phyloP scores from a whole-genome alignment of 768 basidiomycete species.

The Termitomyces titanicus region DNA sequence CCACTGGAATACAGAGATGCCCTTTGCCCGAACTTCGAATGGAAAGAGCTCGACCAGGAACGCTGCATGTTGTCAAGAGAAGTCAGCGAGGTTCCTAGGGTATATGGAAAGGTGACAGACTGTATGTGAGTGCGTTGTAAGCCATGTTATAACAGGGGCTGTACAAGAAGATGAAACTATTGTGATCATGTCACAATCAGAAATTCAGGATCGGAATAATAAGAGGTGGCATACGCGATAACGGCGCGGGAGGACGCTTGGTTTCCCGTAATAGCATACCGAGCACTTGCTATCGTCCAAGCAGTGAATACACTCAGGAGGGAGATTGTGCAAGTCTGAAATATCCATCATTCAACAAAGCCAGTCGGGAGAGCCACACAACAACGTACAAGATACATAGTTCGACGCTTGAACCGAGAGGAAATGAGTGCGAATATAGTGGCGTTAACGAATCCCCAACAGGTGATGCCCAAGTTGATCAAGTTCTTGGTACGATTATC shows the following conservation, averaged over 20 bases:
- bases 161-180: constrained; percentile 55
- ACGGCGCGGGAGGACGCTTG: constrained; percentile 46
- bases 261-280: constrained; percentile 37
- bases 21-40: constrained; percentile 57
- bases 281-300: constrained; percentile 54
- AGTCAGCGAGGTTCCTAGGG: constrained; percentile 16
- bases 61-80: constrained; percentile 38
- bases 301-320: constrained; percentile 47
- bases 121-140: constrained; percentile 55
- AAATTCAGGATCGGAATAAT: neutral
- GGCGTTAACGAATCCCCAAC: constrained; percentile 55
- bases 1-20: constrained; percentile 59
- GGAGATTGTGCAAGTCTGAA: constrained; percentile 44
- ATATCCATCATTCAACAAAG: neutral
- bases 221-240: constrained; percentile 36
- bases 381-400: constrained; percentile 43
- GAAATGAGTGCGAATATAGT: constrained; percentile 46
- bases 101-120: constrained; percentile 27
- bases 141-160: constrained; percentile 53
- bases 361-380: neutral
- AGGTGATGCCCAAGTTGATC: constrained; percentile 52
- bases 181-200: neutral
- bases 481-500: constrained; percentile 49
- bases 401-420: constrained; percentile 43
- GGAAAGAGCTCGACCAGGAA: constrained; percentile 70